Base-by-base conservation (phyloP, 352 stramenopile genomes). In the Phytophthora megakarya region DNA sequence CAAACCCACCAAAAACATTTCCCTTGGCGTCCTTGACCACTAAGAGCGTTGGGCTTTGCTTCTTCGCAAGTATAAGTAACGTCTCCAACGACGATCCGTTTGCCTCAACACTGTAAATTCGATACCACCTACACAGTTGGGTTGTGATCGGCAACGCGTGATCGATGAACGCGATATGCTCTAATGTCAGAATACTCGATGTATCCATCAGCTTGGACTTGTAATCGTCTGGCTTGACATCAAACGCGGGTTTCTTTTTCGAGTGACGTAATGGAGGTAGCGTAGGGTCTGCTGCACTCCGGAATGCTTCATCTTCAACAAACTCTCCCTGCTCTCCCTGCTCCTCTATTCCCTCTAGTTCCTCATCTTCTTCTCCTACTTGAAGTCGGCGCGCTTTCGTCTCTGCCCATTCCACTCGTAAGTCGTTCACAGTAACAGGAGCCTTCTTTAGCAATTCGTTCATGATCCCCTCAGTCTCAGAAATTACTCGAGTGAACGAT, bases 1-100 rank as follows among this genome's bases (percentile, higher is more conserved):
- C 81, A 72, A 89, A 96, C 0, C 88, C 88, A 26, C 88, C 88
- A 78, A 96, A 95, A 6, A 94, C 75, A 54, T 93, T 88, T 16
- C 67, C 78, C 12, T 85, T 54, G 38, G 84, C 72, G 39, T 94
- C 85, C 53, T 94, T 89, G 33, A 96, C 62, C n/a, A 96, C 75
- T 19, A 95, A 66, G 13, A 96, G 60, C 18, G 85, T 95, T 32
- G 86, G 83, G 19, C 67, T 89, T 21, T 94, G 82, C n/a, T 72
- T 79, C 33, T 89, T 86, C n/a, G 70, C 59, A 0, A 92, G 57
- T 47, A 82, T 80, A 9, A 95, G 60, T 15, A 95, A 46, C 15
- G 86, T 89, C 55, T 92, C 80, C 35, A 95, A 70, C 19, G 84
- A 93, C 0, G 84, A 93, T 16, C 86, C 86, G 50, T 95, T 80